A percentile compares a stretch with the other conserved stretches of the same genome.
phyloP scores from a whole-genome alignment of 805 yeast species.

The Candida easanensis region DNA sequence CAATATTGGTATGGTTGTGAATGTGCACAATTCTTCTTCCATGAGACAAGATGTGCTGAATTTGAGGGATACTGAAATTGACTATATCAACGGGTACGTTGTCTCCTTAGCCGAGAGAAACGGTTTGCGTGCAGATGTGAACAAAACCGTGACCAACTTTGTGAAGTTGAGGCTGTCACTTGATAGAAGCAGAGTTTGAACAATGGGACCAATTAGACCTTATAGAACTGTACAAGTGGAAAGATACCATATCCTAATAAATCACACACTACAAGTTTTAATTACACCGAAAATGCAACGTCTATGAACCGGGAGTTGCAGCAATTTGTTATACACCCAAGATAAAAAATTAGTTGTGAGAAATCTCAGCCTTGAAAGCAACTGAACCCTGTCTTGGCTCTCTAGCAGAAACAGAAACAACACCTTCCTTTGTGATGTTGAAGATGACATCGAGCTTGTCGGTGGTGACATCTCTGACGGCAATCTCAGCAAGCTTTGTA shows the following conservation, averaged over 20 bases:
- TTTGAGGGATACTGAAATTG: conserved; percentile 68
- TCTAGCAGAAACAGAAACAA: conserved; percentile 57
- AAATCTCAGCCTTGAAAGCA: conserved; percentile 52
- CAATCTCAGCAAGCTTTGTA: conserved; percentile 72
- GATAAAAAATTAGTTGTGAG: conserved; percentile 3
- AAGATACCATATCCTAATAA: no score
- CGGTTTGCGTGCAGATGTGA: conserved; percentile 32
- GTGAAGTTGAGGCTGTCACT: conserved; percentile 32
- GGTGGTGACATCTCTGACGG: conserved; percentile 64
- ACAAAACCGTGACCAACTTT: conserved; percentile 32
- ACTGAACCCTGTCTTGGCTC: conserved; percentile 59
- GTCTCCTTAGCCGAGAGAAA: conserved; percentile 49
- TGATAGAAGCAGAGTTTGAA: conserved; percentile 16
- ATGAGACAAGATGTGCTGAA: conserved; percentile 54
- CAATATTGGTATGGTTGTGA: conserved; percentile 38
- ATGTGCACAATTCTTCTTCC: conserved; percentile 54
- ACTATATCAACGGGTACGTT: conserved; percentile 80
- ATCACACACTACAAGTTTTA: no score
- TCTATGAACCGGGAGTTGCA: background rate
- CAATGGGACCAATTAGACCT: no score
- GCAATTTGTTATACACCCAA: background rate
- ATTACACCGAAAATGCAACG: background rate
- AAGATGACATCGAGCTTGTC: conserved; percentile 62
- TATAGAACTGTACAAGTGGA: no score
- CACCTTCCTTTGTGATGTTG: conserved; percentile 59